Conservation (phyloP, 1,284 basidiomycete species). For the Cutaneotrichosporon cutaneum region DNA sequence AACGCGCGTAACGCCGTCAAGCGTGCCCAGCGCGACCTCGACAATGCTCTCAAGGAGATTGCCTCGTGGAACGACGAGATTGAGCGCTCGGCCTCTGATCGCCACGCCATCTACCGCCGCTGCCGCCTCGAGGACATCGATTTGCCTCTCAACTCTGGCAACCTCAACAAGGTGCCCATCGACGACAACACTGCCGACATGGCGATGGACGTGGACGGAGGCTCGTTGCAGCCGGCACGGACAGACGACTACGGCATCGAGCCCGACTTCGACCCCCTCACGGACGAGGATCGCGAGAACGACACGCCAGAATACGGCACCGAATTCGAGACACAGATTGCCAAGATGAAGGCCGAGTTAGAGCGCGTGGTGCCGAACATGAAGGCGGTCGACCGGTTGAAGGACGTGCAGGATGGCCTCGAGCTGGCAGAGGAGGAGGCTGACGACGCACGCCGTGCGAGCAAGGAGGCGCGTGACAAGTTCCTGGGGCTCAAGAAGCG, state of each 20-base stretch:
- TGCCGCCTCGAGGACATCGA: slow-evolving; percentile 92
- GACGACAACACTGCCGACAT: slow-evolving; percentile 55
- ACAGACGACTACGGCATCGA: slow-evolving; percentile 85
- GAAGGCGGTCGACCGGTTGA: slow-evolving; percentile 92
- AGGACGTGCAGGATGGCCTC: slow-evolving; percentile 75
- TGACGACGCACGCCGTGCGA: slow-evolving; percentile 66
- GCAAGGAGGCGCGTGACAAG: slow-evolving; percentile 81
- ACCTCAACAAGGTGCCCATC: slow-evolving; percentile 81
- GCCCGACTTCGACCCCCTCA: slow-evolving; percentile 77
- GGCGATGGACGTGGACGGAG: slow-evolving; percentile 79
- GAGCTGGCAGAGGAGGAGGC: slow-evolving; percentile 60
- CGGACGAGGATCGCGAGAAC: slow-evolving; percentile 80
- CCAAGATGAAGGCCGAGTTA: slow-evolving; percentile 74
- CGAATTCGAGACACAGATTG: slow-evolving; percentile 74
- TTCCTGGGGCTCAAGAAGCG: slow-evolving; percentile 84
- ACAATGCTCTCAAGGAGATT: slow-evolving; percentile 87
- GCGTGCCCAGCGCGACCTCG: slow-evolving; percentile 72
- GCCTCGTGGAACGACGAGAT: slow-evolving; percentile 89
- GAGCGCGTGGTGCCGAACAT: slow-evolving; percentile 94
- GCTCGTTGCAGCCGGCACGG: slow-evolving; percentile 67
- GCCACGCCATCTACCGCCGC: slow-evolving; percentile 82
- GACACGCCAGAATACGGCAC: slow-evolving; percentile 66
- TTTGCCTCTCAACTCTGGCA: slow-evolving; percentile 71
- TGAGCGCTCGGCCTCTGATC: slow-evolving; percentile 80
- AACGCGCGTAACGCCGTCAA: slow-evolving; percentile 68